These are phyloP conservation scores for Lepidium campestre DNA, from an alignment of 441 rosid species.

Conservation along the genomic window DNA sequence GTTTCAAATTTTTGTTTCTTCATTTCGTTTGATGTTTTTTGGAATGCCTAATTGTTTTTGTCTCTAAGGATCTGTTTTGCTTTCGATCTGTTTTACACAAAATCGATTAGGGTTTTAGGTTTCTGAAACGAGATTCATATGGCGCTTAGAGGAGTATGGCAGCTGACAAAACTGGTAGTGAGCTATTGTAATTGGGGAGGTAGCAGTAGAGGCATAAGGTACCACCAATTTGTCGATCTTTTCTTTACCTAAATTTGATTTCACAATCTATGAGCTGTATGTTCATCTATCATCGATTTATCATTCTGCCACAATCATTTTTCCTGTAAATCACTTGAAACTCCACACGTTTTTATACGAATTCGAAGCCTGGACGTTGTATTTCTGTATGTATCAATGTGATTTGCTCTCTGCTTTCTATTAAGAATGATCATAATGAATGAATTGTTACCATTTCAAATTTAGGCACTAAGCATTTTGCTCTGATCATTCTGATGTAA, in stretches of 20 bases:
- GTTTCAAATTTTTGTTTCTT: neutral
- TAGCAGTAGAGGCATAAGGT: slow-evolving; percentile 91
- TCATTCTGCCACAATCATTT: neutral
- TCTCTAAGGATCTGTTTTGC: neutral
- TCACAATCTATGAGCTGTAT: neutral
- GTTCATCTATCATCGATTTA: neutral
- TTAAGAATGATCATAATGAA: no score
- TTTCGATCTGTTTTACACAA: neutral
- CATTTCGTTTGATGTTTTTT: neutral
- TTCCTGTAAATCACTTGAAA: neutral
- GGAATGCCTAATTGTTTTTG: neutral
- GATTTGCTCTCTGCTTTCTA: neutral
- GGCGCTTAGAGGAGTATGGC: slow-evolving; percentile 86
- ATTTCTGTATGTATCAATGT: neutral
- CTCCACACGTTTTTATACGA: neutral
- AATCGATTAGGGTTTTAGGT: slow-evolving; percentile 16
- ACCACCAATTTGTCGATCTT: neutral
- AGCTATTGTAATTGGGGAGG: slow-evolving; percentile 93
- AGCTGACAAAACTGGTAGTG: slow-evolving; percentile 70
- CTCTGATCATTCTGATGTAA: neutral
- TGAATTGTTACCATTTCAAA: neutral
- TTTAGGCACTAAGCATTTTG: neutral
- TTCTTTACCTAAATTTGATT: neutral
- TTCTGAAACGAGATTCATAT: slow-evolving; percentile 28
- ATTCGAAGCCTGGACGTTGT: neutral